Evolutionary conservation across 2,329 filamentous ascomycete genomes (phyloP).

Genomic region (Xylariaceae sp.): DNA sequence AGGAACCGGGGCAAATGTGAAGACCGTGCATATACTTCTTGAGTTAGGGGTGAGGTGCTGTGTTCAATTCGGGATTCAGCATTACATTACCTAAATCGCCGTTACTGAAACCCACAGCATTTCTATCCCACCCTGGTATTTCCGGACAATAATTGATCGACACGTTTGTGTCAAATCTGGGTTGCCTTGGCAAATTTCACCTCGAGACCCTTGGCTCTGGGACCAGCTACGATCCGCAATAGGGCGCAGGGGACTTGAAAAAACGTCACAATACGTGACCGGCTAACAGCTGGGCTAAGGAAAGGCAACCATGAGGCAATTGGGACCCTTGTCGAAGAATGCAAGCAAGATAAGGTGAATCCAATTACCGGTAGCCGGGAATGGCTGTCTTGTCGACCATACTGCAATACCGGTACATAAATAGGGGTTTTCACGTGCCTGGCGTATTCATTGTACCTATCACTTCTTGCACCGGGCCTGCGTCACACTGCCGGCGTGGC

Average conservation of each 20-base stretch:
- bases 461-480: neutral
- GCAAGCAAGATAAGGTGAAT: conserved; percentile 14
- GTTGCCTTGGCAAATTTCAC: neutral
- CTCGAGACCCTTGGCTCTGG: neutral
- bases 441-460: neutral
- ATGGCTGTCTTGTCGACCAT: conserved; percentile 10
- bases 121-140: conserved; percentile 1
- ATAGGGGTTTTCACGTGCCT: conserved; percentile 10
- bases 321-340: conserved; percentile 5
- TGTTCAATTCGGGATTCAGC: conserved; percentile 10
- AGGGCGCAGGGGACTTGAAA: neutral
- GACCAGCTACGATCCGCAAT: neutral
- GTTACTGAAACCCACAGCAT: conserved; percentile 3
- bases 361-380: conserved; percentile 18
- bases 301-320: conserved; percentile 20
- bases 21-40: neutral
- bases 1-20: neutral
- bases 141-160: neutral
- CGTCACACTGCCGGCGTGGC: neutral
- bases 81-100: conserved; percentile 12
- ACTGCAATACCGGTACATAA: conserved; percentile 2
- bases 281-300: conserved; percentile 3
- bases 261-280: neutral
- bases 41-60: conserved; percentile 9
- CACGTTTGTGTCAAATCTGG: neutral